Conservation (phyloP, 257 asterid genomes). For the Apocynum venetum region DNA sequence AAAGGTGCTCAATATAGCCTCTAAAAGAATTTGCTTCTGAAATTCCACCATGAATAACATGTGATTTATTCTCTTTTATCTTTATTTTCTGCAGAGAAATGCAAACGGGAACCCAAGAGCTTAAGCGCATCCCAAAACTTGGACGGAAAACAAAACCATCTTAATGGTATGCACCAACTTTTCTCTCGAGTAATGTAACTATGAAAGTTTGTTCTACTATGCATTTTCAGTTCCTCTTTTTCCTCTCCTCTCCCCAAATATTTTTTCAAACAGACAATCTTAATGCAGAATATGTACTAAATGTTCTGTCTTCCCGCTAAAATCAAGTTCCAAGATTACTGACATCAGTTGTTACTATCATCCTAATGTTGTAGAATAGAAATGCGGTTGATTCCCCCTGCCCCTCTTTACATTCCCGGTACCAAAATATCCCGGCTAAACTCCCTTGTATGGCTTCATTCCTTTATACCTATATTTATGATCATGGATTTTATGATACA, state of each 20-base stretch:
- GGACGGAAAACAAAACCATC: conserved; percentile 71
- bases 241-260: neutral
- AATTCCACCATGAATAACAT: neutral
- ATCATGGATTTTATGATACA: neutral
- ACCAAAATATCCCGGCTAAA: neutral
- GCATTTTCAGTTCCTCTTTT: neutral
- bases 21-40: neutral
- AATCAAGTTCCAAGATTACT: neutral
- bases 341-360: neutral
- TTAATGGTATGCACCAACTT: conserved; percentile 26
- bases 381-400: neutral
- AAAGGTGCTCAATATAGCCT: conserved; percentile 47
- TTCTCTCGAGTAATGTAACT: neutral
- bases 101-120: conserved; percentile 60
- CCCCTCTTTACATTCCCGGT: neutral
- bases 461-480: neutral
- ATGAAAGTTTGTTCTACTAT: neutral
- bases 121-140: conserved; percentile 54
- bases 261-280: neutral
- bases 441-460: neutral
- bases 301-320: neutral
- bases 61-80: neutral
- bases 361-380: neutral
- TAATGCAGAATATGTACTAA: neutral
- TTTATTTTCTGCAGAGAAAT: conserved; percentile 44